Percentiles rank a stretch among this genome's conserved stretches.
These are phyloP conservation scores for Wickerhamomyces sydowiorum DNA, from an alignment of 805 yeast genomes.

Conservation along the genomic window DNA sequence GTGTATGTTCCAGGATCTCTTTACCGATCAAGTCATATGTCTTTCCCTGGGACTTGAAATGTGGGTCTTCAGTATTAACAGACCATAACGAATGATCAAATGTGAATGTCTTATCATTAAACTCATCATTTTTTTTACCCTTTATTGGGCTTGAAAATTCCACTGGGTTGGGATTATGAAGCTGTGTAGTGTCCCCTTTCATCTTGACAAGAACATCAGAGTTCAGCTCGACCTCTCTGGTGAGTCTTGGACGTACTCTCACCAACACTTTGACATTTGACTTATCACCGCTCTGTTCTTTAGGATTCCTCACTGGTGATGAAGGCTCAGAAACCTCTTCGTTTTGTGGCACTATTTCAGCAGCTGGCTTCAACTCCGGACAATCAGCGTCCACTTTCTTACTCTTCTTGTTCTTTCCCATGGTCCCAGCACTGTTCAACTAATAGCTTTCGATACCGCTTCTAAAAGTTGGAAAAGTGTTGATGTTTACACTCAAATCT, in stretches of 20 bases:
- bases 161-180: conserved; percentile 7
- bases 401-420: not conserved
- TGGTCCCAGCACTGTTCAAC: too few species aligned
- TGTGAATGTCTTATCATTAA: conserved; percentile 29
- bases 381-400: not conserved
- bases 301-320: not conserved
- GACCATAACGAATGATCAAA: conserved; percentile 55
- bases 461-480: too few species aligned
- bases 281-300: not conserved
- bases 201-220: conserved; percentile 15
- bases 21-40: conserved; percentile 53
- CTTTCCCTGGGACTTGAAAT: conserved; percentile 40
- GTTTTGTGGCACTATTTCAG: not conserved
- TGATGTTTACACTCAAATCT: too few species aligned
- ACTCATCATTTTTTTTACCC: conserved; percentile 1
- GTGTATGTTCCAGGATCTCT: conserved; percentile 53
- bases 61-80: conserved; percentile 23
- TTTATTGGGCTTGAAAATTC: conserved; percentile 8
- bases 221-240: conserved; percentile 13
- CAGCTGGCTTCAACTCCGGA: not conserved
- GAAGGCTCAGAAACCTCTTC: not conserved
- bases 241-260: conserved; percentile 41
- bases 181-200: conserved; percentile 8
- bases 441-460: too few species aligned
- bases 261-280: conserved; percentile 42